Evolutionary conservation across 2,329 filamentous ascomycete genomes (phyloP), one percentile per base, ranked within the genome.

Genomic region (Phialophora chinensis): DNA sequence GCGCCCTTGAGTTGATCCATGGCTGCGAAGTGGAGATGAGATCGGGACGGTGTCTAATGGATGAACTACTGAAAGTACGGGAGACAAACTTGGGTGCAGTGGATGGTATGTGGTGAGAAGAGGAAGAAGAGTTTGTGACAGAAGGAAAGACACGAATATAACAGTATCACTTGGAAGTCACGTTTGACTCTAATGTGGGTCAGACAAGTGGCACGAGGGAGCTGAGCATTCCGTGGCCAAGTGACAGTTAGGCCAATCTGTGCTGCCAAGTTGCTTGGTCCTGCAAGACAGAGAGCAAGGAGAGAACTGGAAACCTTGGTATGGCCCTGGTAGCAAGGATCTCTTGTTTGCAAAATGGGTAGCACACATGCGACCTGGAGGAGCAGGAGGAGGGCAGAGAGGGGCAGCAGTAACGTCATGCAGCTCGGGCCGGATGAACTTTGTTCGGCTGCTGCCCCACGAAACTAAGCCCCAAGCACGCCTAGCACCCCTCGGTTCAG

Each of bases 1-100:
- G 71, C 65, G 50, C 67, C 67, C 49, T 69, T 67, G 66, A 73
- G 65, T 64, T 71, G 66, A 62, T 73, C 71, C 71, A 73, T 73
- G 49, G 20, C 69, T 53, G 23, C 11, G 2, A 17, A 33, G 20
- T n/a, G 31, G 35, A 35, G 20, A 50, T 20, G 33, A 27, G 7
- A 53, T 31, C n/a, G 20, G 33, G 17, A 6, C 35, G 35, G 0
- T 17, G 27, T 55, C n/a, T 31, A 31, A 33, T 27, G 55, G 33
- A 44, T 58, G 35, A 58, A 47, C n/a, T 58, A 47, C 8, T 14
- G 12, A 12, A 11, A 20, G 17, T n/a, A 55, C 2, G 10, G 17
- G 8, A 23, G 29, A 31, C 27, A 17, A 29, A n/a, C 4, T 31
- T 33, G 53, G 17, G 53, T 33, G n/a, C 3, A 12, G n/a, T 55